Evolutionary conservation across 768 basidiomycete genomes (phyloP).

Genomic region (Trametes cubensis): DNA sequence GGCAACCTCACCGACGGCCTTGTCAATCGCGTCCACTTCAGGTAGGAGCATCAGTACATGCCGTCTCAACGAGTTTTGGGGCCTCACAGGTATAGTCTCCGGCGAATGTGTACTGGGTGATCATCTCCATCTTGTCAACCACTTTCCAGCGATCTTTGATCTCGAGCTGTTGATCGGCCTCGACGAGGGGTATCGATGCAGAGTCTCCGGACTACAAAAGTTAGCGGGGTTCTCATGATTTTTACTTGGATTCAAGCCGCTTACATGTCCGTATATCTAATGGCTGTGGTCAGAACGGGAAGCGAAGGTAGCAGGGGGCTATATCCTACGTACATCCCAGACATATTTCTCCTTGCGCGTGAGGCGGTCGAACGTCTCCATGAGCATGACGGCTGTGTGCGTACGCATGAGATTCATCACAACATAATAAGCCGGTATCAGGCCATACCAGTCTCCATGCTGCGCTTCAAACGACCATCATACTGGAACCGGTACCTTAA

Average conservation of each 20-base stretch:
- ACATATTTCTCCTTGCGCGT: conserved; percentile 70
- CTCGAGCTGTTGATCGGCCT: conserved; percentile 50
- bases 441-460: conserved; percentile 61
- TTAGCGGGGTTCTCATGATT: neutral
- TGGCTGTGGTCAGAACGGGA: neutral
- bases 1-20: conserved; percentile 61
- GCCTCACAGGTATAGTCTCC: conserved; percentile 63
- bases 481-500: conserved; percentile 73
- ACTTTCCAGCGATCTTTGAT: conserved; percentile 68
- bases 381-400: conserved; percentile 63
- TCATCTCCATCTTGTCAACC: conserved; percentile 68
- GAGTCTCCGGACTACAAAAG: conserved; percentile 60
- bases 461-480: conserved; percentile 64
- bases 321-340: conserved; percentile 68
- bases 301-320: neutral
- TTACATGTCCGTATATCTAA: conserved; percentile 68
- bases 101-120: conserved; percentile 69
- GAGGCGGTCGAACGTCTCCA: conserved; percentile 69
- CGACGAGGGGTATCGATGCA: conserved; percentile 55
- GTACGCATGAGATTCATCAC: neutral
- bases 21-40: conserved; percentile 64
- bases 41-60: conserved; percentile 3
- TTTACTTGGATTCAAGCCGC: conserved; percentile 28
- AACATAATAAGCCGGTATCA: neutral
- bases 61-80: neutral